Evolutionary conservation across 2,329 filamentous ascomycete genomes (phyloP), one percentile per base, ranked within the genome.

Genomic region (Ceratocystis lukuohia): DNA sequence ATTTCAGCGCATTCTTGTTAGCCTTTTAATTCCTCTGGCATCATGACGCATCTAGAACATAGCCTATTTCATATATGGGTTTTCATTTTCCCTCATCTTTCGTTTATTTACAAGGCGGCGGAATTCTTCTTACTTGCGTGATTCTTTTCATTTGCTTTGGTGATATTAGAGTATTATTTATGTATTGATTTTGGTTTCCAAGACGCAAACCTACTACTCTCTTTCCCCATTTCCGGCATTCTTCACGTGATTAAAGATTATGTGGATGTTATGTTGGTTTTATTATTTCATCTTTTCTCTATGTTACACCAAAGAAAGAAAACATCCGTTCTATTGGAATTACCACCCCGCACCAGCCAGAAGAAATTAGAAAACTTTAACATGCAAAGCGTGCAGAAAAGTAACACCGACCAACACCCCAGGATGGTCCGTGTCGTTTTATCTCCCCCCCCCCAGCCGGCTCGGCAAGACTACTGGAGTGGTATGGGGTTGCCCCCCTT

Each of bases 271-370:
- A 48, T 62, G 7, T 17, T 48, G n/a, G 28, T 20, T 45, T 45
- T 48, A 46, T 62, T 17, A 46, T 48, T n/a, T 46, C 22, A 22
- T 62, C 22, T 62, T 62, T 62, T 62, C n/a, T 62, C 22, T 44
- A 44, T 46, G 12, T 44, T 59, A n/a, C 53, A 59, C 53, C 53
- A 30, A 59, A 59, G 53, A 25, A 30, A 59, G 28, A 41, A 41
- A 59, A 17, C 53, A 8, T 33, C 53, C 37, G 3, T 41, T 41
- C 2, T 8, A 41, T 12, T 41, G 37, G 37, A 41, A 41, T 41
- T 41, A 12, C 10, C 37, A 41, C 37, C 37, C 37, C 10, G 37
- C 37, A 41, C 37, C 37, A 41, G 37, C 37, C 37, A 41, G 37
- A 41, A 41, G 37, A 41, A 41, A 41, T 41, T 12, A 41, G 37